Evolutionary conservation across 2,329 filamentous ascomycete species (phyloP), one percentile per base, ranked within the genome.

Genomic region (Penicillium sp.): DNA sequence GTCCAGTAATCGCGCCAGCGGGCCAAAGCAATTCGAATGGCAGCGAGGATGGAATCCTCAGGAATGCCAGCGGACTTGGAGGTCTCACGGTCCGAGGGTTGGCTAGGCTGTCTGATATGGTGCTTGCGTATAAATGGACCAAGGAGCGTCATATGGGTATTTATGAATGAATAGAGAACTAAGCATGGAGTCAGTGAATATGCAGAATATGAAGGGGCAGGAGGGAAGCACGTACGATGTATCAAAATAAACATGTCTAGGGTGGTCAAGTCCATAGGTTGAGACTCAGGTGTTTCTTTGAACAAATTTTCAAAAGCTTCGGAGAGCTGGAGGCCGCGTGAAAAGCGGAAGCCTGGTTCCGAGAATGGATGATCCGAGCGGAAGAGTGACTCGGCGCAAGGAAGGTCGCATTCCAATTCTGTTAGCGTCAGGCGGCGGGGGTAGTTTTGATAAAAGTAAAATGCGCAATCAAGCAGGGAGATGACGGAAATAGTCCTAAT

Each of bases 361-460:
- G 67, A 55, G 42, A 75, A 75, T 19, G 74, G 74, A 52, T 75
- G 72, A 7, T 62, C 51, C 4, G 69, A 70, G 36, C 59, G 58
- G 57, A 74, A 76, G 2, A 74, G 35, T 1, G 62, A 50, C 45
- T 75, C 69, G 44, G 71, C 63, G 45, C 70, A 74, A 3, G 72
- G 71, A n/a, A 76, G 61, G 19, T 75, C 72, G 46, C 67, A 72
- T 44, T 72, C 66, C 52, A 75, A 63, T 54, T 76, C 74, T 10
- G 62, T 63, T 18, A 68, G 60, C 0, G 64, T 64, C 10, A 75
- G 50, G 5, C 72, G 72, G 35, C 68, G 72, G 0, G 74, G 74
- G 45, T 70, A 74, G 39, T 76, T 75, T 31, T 71, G 68, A 50
- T 69, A 76, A 50, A 76, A 75, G 2, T 64, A 67, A 48, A 75